These are phyloP conservation scores for Naganishia vaughanmartiniae DNA, from an alignment of 768 basidiomycete species.

Conservation along the genomic window DNA sequence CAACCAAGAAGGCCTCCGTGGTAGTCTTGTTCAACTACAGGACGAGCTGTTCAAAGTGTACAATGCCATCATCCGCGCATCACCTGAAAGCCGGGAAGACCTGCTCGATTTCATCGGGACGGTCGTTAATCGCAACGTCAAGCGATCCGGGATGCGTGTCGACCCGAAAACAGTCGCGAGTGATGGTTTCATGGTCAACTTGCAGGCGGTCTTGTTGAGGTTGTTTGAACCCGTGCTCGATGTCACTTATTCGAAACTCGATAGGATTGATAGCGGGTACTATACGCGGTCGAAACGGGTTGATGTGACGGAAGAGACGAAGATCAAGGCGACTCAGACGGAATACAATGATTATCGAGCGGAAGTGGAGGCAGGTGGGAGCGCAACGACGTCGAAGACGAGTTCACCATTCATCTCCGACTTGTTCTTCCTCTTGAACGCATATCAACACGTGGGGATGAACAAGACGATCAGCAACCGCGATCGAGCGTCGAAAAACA, in stretches of 20 bases:
- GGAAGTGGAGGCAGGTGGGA: not conserved
- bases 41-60: conserved; percentile 75
- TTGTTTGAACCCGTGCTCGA: conserved; percentile 96
- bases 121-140: conserved; percentile 71
- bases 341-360: conserved; percentile 74
- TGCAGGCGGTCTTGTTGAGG: conserved; percentile 74
- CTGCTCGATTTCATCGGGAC: conserved; percentile 78
- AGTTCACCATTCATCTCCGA: conserved; percentile 65
- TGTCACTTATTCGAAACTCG: conserved; percentile 74
- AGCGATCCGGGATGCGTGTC: conserved; percentile 87
- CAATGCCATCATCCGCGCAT: conserved; percentile 81
- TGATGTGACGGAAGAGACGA: conserved; percentile 80
- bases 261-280: conserved; percentile 82
- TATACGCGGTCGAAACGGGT: conserved; percentile 71
- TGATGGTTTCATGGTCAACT: conserved; percentile 89
- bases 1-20: conserved; percentile 78
- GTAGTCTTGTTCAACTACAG: conserved; percentile 74
- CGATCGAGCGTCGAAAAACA: conserved; percentile 55
- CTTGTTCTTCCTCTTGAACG: conserved; percentile 82
- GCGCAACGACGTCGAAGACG: not conserved
- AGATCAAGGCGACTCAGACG: conserved; percentile 85
- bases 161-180: conserved; percentile 80
- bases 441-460: conserved; percentile 85
- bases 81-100: conserved; percentile 71
- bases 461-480: conserved; percentile 74